These are phyloP conservation scores for Neovahlkampfia damariscottae DNA, from an alignment of 78 protist genomes.

Conservation along the genomic window DNA sequence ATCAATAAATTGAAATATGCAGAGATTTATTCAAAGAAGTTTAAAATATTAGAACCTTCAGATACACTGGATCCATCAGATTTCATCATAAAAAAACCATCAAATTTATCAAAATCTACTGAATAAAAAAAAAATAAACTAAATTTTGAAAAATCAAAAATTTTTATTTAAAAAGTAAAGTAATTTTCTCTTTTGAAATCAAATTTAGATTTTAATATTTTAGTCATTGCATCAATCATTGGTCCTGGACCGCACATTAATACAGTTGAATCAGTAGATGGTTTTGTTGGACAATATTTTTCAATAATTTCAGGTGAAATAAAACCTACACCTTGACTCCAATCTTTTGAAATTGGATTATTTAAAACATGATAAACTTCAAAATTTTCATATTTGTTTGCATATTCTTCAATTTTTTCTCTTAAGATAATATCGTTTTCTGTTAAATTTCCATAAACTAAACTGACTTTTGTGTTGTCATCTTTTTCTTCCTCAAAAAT, in stretches of 20 bases:
- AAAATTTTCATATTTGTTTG: neutral
- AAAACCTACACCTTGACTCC: conserved; percentile 26
- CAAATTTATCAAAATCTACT: no score
- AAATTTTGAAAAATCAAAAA: no score
- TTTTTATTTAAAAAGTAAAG: neutral
- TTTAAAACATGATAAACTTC: conserved; percentile 5
- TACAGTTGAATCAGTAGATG: neutral
- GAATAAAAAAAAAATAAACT: no score
- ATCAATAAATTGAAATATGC: no score
- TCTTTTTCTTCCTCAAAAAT: neutral
- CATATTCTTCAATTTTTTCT: neutral
- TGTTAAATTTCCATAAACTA: conserved; percentile 7
- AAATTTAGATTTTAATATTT: neutral
- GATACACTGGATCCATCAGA: no score
- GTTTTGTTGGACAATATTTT: conserved; percentile 8
- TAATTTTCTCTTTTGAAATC: neutral
- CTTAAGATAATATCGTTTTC: neutral
- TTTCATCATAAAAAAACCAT: no score
- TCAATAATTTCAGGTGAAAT: conserved; percentile 4
- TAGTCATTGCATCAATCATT: conserved; percentile 21
- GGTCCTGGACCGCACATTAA: conserved; percentile 37
- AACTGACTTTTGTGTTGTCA: conserved; percentile 6
- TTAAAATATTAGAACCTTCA: no score
- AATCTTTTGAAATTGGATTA: neutral
- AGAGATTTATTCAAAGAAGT: no score